Conservation (phyloP, 148 eudicot genomes). For the Rhododendron griersonianum region DNA sequence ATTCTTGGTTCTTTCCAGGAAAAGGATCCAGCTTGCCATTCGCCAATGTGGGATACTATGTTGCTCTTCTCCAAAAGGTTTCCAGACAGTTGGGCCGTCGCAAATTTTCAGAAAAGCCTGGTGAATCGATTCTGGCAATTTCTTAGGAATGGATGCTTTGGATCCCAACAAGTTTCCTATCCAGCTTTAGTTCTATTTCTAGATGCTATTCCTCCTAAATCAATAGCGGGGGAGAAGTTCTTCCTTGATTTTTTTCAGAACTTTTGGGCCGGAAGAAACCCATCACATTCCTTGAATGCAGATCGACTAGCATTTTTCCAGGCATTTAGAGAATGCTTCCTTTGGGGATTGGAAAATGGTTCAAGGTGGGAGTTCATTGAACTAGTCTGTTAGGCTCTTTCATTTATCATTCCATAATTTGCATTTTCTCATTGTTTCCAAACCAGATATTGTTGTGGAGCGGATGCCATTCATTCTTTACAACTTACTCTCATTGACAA, state of each 20-base stretch:
- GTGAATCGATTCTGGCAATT: slow-evolving; percentile 68
- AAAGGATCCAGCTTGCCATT: slow-evolving; percentile 76
- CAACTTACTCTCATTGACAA: slow-evolving; percentile 49
- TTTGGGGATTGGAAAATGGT: slow-evolving; percentile 61
- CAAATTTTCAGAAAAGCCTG: slow-evolving; percentile 65
- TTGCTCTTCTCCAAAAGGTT: slow-evolving; percentile 55
- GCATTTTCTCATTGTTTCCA: slow-evolving; percentile 1
- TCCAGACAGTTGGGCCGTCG: slow-evolving; percentile 64
- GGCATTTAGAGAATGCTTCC: slow-evolving; percentile 73
- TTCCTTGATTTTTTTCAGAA: slow-evolving; percentile 70
- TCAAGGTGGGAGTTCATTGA: slow-evolving; percentile 50
- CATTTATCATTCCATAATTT: slow-evolving; percentile 3
- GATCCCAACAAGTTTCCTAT: slow-evolving; percentile 90
- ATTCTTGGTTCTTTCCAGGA: slow-evolving; percentile 88
- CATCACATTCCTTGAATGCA: slow-evolving; percentile 44
- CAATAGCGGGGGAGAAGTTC: slow-evolving; percentile 43
- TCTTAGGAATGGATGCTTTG: slow-evolving; percentile 87
- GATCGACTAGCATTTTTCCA: slow-evolving; percentile 59
- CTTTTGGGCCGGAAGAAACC: slow-evolving; percentile 78
- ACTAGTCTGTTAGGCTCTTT: not conserved
- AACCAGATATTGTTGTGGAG: slow-evolving; percentile 58
- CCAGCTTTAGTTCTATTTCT: slow-evolving; percentile 75
- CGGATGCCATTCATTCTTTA: slow-evolving; percentile 36
- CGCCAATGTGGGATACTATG: slow-evolving; percentile 84
- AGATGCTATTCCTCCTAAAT: slow-evolving; percentile 61